phyloP scores from a whole-genome alignment of 2,329 filamentous ascomycete species.

The Penicillium concentricum region DNA sequence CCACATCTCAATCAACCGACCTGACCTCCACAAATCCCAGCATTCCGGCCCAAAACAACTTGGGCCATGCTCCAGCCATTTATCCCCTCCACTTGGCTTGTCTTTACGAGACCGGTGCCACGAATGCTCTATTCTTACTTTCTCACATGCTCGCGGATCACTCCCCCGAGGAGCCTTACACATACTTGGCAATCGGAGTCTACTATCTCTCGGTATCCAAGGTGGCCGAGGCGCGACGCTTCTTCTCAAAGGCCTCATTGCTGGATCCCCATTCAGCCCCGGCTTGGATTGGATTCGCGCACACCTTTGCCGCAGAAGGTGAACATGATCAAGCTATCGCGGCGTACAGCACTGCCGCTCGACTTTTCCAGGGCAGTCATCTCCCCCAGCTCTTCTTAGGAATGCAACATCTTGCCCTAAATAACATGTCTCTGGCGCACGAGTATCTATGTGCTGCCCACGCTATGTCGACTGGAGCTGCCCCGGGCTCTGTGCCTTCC shows the following conservation, averaged over 20 bases:
- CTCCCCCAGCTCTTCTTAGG: constrained; percentile 92
- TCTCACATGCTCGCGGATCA: constrained; percentile 90
- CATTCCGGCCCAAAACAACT: constrained; percentile 33
- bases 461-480: constrained; percentile 50
- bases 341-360: constrained; percentile 91
- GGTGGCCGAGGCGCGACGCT: constrained; percentile 88
- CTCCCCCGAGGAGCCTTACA: constrained; percentile 84
- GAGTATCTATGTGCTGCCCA: constrained; percentile 94
- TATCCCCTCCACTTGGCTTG: constrained; percentile 91
- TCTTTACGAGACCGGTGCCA: constrained; percentile 80
- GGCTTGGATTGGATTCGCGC: constrained; percentile 98
- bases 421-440: constrained; percentile 89
- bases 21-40: constrained; percentile 28
- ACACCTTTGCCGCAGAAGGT: constrained; percentile 95
- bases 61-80: constrained; percentile 54
- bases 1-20: constrained; percentile 85
- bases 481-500: constrained; percentile 28
- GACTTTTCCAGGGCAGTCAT: constrained; percentile 95
- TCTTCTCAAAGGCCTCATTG: constrained; percentile 95
- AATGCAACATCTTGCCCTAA: constrained; percentile 96
- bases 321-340: constrained; percentile 98
- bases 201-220: constrained; percentile 91
- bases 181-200: constrained; percentile 90
- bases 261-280: constrained; percentile 97
- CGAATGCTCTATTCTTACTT: constrained; percentile 85